Conservation (phyloP, 768 basidiomycete species). For the Botryobasidium botryosum region DNA sequence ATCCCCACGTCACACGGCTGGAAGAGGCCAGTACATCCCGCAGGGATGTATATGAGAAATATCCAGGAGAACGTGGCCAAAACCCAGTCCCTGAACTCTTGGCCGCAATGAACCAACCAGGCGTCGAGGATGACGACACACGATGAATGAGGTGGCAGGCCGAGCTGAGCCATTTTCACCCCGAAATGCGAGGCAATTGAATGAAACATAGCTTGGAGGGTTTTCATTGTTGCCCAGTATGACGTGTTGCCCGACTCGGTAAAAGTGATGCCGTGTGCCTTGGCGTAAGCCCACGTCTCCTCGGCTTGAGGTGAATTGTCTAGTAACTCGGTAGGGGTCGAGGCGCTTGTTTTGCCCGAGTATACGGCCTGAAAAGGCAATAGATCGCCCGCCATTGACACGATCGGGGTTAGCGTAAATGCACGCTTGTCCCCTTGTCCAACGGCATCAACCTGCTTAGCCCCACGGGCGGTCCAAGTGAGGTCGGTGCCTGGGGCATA, state of each 20-base stretch:
- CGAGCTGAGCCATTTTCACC: neutral
- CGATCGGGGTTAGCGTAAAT: conserved; percentile 22
- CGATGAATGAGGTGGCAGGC: neutral
- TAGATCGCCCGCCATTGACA: conserved; percentile 19
- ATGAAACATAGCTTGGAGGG: conserved; percentile 5
- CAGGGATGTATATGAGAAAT: neutral
- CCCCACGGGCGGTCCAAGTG: conserved; percentile 20
- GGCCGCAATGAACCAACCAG: conserved; percentile 24
- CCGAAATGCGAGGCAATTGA: conserved; percentile 6
- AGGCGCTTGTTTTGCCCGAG: conserved; percentile 16
- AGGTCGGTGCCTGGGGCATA: conserved; percentile 16
- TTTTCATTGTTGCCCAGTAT: conserved; percentile 9
- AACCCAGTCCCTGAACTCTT: neutral
- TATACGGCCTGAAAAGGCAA: conserved; percentile 26
- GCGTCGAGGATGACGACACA: conserved; percentile 8
- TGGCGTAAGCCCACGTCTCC: conserved; percentile 11
- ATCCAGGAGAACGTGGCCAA: neutral
- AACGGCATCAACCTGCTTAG: conserved; percentile 22
- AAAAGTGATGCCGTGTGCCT: conserved; percentile 15
- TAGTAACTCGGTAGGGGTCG: conserved; percentile 16
- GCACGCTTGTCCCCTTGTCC: conserved; percentile 28
- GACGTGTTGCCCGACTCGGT: conserved; percentile 14
- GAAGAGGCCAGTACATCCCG: conserved; percentile 10
- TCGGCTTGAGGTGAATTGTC: conserved; percentile 10
- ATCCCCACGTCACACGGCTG: conserved; percentile 21